Base-by-base conservation (phyloP, 352 stramenopile genomes). In the Pythium aristosporum region DNA sequence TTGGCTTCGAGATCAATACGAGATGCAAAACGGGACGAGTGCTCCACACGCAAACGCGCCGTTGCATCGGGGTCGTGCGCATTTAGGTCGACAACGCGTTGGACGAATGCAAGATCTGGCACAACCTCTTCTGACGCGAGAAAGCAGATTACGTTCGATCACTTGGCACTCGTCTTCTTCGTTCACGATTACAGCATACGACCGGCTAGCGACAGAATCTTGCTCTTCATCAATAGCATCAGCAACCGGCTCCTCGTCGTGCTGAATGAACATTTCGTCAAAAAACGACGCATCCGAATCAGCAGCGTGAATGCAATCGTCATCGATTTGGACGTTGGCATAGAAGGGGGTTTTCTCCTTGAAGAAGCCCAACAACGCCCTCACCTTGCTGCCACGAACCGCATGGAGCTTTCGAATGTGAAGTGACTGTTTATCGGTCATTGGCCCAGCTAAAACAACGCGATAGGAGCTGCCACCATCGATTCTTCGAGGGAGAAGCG, bases 401-500 rank as follows among this genome's bases (percentile, higher is more conserved):
- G 9, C 39, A 39, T 69, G 63, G 15, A 75, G 63, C 21, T 71
- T 63, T 2, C 63, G 41, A 6, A 71, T 59, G 9, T 18, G 34
- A 3, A 66, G 50, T 1, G 28, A 53, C 44, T 75, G 68, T 3
- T 53, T 15, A 5, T 48, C 41, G 8, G 64, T 69, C 21, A 74
- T 60, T 23, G 63, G 55, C 6, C 69, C 64, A 0, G 69, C 60
- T 1, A 75, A 36, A 3, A 75, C 61, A 5, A 75, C 57, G 12
- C 48, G 43, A 39, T 70, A 75, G 0, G 49, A n/a, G 1, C 58
- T 52, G 11, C 55, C 30, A 8, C 49, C 30, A 34, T 68, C 48
- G 13, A 68, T 23, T 43, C 57, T 18, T 3, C 46, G 51, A 9
- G 68, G 68, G 67, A 60, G n/a, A 63, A 43, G 20, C 3, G 61